phyloP scores from a whole-genome alignment of 1,284 basidiomycete genomes.

The Trametes sp. region DNA sequence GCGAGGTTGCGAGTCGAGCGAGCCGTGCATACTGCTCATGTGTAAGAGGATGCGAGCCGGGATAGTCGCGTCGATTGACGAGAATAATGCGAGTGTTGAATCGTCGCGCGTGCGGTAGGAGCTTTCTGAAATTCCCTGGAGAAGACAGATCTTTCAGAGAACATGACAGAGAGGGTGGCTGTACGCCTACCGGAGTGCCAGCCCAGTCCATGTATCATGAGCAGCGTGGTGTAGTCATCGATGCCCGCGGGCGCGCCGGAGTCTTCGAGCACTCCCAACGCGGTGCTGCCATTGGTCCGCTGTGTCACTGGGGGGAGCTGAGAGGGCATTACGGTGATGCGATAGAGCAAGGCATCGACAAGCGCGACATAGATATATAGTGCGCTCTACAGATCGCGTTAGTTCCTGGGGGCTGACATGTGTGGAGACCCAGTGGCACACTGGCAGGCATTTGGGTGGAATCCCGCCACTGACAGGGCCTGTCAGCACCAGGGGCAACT shows the following conservation, averaged over 20 bases:
- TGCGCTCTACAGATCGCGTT: neutral
- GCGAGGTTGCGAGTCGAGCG: neutral
- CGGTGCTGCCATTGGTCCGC: neutral
- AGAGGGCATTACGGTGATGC: neutral
- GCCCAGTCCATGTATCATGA: constrained; percentile 69
- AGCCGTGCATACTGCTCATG: constrained; percentile 1
- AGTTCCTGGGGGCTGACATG: neutral
- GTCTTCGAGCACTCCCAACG: constrained; percentile 8
- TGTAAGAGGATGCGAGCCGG: constrained; percentile 6
- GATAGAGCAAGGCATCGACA: neutral
- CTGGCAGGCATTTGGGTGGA: neutral
- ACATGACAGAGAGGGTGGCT: neutral
- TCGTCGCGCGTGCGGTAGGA: constrained; percentile 7
- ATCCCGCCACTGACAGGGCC: neutral
- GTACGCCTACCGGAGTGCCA: constrained; percentile 24
- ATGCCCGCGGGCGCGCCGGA: constrained; percentile 42
- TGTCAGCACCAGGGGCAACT: neutral
- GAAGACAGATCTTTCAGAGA: neutral
- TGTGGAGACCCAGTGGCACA: neutral
- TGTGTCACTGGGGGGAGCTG: neutral
- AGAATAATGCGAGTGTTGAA: constrained; percentile 11
- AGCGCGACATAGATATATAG: neutral
- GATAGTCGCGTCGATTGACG: constrained; percentile 13
- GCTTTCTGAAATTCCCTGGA: neutral
- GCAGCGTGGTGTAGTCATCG: constrained; percentile 85